Base-by-base conservation (phyloP, 768 basidiomycete genomes). In the Asterophora parasitica region DNA sequence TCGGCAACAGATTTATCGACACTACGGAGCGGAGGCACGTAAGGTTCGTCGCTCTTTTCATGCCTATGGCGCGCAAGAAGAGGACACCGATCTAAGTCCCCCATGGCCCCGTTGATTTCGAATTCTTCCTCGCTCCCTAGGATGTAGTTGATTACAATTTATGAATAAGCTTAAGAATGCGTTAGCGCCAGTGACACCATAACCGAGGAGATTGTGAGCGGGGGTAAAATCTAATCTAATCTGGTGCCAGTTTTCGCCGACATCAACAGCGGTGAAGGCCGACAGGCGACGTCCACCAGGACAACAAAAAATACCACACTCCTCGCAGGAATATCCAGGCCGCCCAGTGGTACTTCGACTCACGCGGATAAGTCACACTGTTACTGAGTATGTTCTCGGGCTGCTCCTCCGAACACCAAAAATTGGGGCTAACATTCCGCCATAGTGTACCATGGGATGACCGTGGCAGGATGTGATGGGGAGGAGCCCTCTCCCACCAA, bases 1-100 rank as follows among this genome's bases (percentile, higher is more conserved):
- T 99, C 88, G 95, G 95, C 51, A 97, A 97, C 88, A 94, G 93
- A 83, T n/a, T n/a, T n/a, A 72, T 93, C 55, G 88, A 89, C 53
- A 66, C 34, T 57, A 88, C 83, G 72, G 93, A 95, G 81, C 58
- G 65, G 60, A 98, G 65, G 78, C 80, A 44, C 83, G 95, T 51
- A 98, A 97, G 61, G 74, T 79, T 52, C 48, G 70, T 55, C 33
- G 34, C 9, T 23, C 19, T 17, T 30, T 49, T 15, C 13, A 16
- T 28, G 54, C 89, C 94, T 48, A 89, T 95, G 68, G 90, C 87
- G 57, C 75, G 85, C 68, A 85, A 81, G 65, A 94, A 94, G 89
- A 91, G 23, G 65, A 79, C 58, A 78, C 76, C 44, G 84, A 84
- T 76, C 52, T 80, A 66, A 33, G 13, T 27, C 10, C 19, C 32